These are phyloP conservation scores for Teratosphaeria nubilosa DNA, from an alignment of 2,329 filamentous ascomycete species.

Conservation along the genomic window DNA sequence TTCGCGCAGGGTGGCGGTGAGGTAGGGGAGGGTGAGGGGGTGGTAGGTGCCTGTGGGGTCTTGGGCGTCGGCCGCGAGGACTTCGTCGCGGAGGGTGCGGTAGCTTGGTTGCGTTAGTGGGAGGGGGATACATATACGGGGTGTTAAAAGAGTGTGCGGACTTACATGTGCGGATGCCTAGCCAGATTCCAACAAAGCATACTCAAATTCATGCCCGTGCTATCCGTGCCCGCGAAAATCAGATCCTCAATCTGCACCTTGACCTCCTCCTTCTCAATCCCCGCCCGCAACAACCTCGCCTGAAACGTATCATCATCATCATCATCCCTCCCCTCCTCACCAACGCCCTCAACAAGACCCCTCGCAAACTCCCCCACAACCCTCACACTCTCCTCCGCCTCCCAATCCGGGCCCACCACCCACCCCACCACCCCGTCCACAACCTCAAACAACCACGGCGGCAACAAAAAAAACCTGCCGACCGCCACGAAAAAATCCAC, in stretches of 20 bases:
- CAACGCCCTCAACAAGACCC: slow-evolving; percentile 29
- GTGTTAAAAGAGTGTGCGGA: neutral
- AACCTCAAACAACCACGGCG: slow-evolving; percentile 31
- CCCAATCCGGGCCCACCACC: slow-evolving; percentile 27
- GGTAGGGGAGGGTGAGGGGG: slow-evolving; percentile 33
- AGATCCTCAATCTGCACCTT: slow-evolving; percentile 45
- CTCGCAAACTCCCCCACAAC: slow-evolving; percentile 36
- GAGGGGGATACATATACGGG: too few species aligned
- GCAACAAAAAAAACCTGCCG: slow-evolving; percentile 46
- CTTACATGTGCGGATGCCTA: slow-evolving; percentile 33
- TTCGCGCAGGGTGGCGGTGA: slow-evolving; percentile 42
- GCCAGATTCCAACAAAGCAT: slow-evolving; percentile 39
- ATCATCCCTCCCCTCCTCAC: too few species aligned
- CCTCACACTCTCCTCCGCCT: slow-evolving; percentile 26
- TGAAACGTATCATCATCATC: slow-evolving; percentile 37
- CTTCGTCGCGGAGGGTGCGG: slow-evolving; percentile 26
- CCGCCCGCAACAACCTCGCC: slow-evolving; percentile 36
- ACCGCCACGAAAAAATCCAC: slow-evolving; percentile 47
- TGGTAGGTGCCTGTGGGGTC: slow-evolving; percentile 17
- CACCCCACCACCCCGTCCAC: slow-evolving; percentile 29
- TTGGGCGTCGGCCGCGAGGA: slow-evolving; percentile 16
- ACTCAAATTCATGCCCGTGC: slow-evolving; percentile 42
- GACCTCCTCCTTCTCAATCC: slow-evolving; percentile 35
- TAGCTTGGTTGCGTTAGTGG: slow-evolving; percentile 12
- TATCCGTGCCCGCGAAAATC: slow-evolving; percentile 46